Percentiles rank a stretch among this genome's conserved stretches.
Evolutionary conservation across 1,139 yeast species (phyloP).

Genomic region (Sugiyamaella xylanicola): DNA sequence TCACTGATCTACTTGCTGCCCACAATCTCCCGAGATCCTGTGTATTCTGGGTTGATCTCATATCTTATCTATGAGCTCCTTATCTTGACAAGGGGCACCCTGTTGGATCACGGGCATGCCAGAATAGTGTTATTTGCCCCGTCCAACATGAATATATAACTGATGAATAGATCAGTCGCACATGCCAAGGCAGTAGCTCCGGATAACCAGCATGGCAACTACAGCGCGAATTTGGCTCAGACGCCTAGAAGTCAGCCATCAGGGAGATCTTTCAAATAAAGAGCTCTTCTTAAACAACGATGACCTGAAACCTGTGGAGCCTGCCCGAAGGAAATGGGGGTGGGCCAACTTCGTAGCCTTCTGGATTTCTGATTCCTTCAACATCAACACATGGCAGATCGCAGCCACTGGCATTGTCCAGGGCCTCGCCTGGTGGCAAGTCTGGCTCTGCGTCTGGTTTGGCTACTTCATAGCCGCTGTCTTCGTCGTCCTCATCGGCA

Average conservation of each 20-base stretch:
- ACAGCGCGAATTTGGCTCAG: neutral
- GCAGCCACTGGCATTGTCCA: conserved; percentile 33
- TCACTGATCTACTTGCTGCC: neutral
- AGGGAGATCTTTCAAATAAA: conserved; percentile 14
- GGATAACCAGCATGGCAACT: neutral
- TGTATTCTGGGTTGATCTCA: neutral
- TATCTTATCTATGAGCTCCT: neutral
- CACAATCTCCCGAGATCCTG: neutral
- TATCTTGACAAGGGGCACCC: too few species aligned
- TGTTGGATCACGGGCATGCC: too few species aligned
- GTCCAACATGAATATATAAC: too few species aligned
- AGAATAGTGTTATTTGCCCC: too few species aligned
- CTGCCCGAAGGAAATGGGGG: conserved; percentile 62
- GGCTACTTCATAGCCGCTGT: conserved; percentile 63
- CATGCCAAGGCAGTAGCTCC: neutral
- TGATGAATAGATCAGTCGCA: too few species aligned
- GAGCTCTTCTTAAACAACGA: conserved; percentile 21
- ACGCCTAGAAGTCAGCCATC: conserved; percentile 14
- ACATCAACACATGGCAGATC: conserved; percentile 44
- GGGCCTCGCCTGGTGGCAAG: conserved; percentile 34
- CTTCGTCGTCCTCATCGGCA: conserved; percentile 63
- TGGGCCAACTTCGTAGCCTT: conserved; percentile 73
- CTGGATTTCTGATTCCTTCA: conserved; percentile 81
- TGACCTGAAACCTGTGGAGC: conserved; percentile 73
- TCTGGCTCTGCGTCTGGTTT: conserved; percentile 36